phyloP scores from a whole-genome alignment of 106 monocot species.

The Narthecium ossifragum region DNA sequence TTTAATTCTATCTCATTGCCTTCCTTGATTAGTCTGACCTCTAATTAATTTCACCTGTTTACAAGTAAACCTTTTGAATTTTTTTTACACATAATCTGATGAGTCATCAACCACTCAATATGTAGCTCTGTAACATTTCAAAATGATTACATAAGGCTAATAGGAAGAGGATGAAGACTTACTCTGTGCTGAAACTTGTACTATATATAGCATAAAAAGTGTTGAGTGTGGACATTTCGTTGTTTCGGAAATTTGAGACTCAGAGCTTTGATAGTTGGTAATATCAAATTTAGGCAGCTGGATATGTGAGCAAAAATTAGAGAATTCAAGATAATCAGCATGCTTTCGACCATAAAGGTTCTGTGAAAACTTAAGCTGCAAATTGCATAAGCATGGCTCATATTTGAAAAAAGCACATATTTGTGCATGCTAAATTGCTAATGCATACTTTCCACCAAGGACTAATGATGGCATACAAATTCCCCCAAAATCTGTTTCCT shows the following conservation, averaged over 20 bases:
- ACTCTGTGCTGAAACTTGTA: neutral
- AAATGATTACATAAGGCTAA: no score
- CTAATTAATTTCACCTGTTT: no score
- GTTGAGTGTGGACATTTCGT: neutral
- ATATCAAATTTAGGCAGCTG: neutral
- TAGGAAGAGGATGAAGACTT: neutral
- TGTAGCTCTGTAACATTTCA: no score
- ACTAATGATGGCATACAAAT: neutral
- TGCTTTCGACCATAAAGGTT: neutral
- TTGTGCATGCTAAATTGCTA: neutral
- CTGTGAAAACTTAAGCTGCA: neutral
- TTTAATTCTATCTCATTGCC: no score
- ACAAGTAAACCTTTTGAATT: no score
- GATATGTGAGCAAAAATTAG: neutral
- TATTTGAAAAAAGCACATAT: neutral
- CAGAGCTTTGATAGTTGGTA: neutral
- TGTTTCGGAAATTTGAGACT: neutral
- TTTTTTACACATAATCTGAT: no score
- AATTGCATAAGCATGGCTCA: neutral
- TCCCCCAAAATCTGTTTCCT: no score
- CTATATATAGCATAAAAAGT: neutral
- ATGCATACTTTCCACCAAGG: neutral
- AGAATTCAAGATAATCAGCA: no score
- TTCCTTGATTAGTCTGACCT: no score
- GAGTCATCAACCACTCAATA: no score